Evolutionary conservation across 1,284 basidiomycete species (phyloP).

Genomic region (Chalciporus sp.): DNA sequence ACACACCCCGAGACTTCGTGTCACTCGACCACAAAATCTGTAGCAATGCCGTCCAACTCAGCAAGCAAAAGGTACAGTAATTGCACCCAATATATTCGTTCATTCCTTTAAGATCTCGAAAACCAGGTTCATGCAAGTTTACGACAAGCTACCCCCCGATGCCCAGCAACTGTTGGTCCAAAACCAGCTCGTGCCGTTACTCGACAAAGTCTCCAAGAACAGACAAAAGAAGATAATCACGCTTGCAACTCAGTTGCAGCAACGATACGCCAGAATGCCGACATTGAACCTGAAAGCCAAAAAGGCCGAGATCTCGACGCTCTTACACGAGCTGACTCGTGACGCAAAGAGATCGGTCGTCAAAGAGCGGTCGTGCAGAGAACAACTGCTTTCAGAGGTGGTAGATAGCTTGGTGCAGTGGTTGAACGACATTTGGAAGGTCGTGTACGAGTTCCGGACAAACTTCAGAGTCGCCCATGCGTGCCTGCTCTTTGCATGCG

Average conservation of each 20-base stretch:
- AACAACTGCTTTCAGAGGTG: slow-evolving; percentile 56
- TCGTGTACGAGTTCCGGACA: slow-evolving; percentile 57
- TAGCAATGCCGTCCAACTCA: slow-evolving; percentile 15
- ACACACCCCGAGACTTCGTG: no score
- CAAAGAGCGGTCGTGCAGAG: slow-evolving; percentile 51
- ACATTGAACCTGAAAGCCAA: slow-evolving; percentile 53
- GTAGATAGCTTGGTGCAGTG: slow-evolving; percentile 55
- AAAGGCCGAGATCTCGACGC: slow-evolving; percentile 49
- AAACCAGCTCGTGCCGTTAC: slow-evolving; percentile 43
- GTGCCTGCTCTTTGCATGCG: slow-evolving; percentile 53
- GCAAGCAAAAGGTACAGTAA: slow-evolving; percentile 19
- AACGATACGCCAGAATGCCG: slow-evolving; percentile 45
- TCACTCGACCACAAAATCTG: not conserved
- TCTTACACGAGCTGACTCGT: slow-evolving; percentile 52
- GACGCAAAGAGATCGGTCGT: slow-evolving; percentile 55
- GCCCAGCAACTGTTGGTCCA: slow-evolving; percentile 45
- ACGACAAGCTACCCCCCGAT: slow-evolving; percentile 46
- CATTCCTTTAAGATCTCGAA: not conserved
- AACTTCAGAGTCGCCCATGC: slow-evolving; percentile 54
- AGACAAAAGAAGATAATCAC: slow-evolving; percentile 37
- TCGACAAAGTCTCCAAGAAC: slow-evolving; percentile 40
- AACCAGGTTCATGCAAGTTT: slow-evolving; percentile 43
- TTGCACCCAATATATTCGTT: not conserved
- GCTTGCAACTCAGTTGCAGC: slow-evolving; percentile 38
- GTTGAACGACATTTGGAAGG: slow-evolving; percentile 62